Base-by-base conservation (phyloP, 371 early-diverging fungal genomes). In the Apophysomyces variabilis region DNA sequence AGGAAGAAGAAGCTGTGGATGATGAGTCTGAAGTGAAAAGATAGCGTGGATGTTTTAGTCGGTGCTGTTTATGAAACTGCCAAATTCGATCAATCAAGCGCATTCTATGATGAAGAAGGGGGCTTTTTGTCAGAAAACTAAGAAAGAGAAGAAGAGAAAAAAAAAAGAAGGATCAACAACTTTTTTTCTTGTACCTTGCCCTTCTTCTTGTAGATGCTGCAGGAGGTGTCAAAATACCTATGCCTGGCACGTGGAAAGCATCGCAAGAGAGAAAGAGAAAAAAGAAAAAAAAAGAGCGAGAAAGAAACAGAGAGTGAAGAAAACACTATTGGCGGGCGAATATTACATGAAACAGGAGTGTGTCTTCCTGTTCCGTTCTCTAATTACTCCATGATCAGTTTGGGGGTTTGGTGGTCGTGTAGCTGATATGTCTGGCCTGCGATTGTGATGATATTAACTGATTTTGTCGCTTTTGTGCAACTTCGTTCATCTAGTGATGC, bases 161-260 rank as follows among this genome's bases (percentile, higher is more conserved):
- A 21, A 50, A 18, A 50, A 9, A 50, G 21, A 50, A 9, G 21
- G 50, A 50, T 50, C 50, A 9, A 18, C 21, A 14, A 21, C 21
- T 18, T 50, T 50, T 7, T 50, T 50, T 18, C 21, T 26, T 26
- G 26, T 41, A 13, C 13, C 41, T 13, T 13, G 50, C 50, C 50
- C 50, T 50, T 50, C 50, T 50, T 50, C 50, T 50, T 50, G 14
- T 18, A 50, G 9, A 21, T 21, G 50, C n/a, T 50, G 50, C 50
- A 50, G 50, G 50, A 50, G 50, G 50, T 50, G 50, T 50, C 50
- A 50, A 50, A 21, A 50, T 50, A 21, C 50, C 50, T 50, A 18
- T 21, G 50, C 21, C n/a, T 50, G 50, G 21, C 50, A 50, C 50
- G 21, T 7, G 50, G 50, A 50, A 46, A 46, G 47, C 12, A 46